Base-by-base conservation (phyloP, 306 rosid species). In the Pyrus pyrifolia region DNA sequence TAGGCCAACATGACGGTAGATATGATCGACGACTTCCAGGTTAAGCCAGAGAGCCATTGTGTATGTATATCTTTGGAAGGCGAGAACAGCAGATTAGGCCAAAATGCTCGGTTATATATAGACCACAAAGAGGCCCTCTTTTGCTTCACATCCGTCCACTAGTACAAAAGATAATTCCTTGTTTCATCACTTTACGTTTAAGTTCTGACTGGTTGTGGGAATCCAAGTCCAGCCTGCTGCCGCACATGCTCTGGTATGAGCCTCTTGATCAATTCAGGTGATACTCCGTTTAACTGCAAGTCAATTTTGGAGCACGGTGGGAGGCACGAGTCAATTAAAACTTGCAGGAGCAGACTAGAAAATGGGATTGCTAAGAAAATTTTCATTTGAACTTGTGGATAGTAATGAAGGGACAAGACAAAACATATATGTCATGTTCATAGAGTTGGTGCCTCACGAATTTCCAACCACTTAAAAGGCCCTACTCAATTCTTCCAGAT, bases 201-300 rank as follows among this genome's bases (percentile, higher is more conserved):
- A 71, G 89, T 85, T 72, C 91, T 86, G 64, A 77, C 82, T 44
- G 93, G 86, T 73, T 78, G 86, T 8, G 87, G 82, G 67, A 89
- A 81, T 78, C 86, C 76, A 8, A 83, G 82, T 71, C 89, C 89
- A 23, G 61, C 46, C 81, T 85, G 95, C 87, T 90, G 87, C 86
- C 97, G 86, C 21, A 87, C 71, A 35, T 94, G 93, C 84, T 92
- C 98, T 14, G 98, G 98, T 82, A 90, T 87, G 68, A 94, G 95
- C 87, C 86, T 87, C 65, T 78, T 81, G 80, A 94, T 87, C 86
- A 92, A 81, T 65, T 94, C 98, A 1, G 91, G 88, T 51, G 92
- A 82, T 22, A 85, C 95, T 81, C 91, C 97, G n/a, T 79, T 79
- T 68, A 92, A 72, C 98, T 94, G 91, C 80, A 85, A 53, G 22